phyloP scores from a whole-genome alignment of 139 green algal genomes.

The Picochlorum sp. region DNA sequence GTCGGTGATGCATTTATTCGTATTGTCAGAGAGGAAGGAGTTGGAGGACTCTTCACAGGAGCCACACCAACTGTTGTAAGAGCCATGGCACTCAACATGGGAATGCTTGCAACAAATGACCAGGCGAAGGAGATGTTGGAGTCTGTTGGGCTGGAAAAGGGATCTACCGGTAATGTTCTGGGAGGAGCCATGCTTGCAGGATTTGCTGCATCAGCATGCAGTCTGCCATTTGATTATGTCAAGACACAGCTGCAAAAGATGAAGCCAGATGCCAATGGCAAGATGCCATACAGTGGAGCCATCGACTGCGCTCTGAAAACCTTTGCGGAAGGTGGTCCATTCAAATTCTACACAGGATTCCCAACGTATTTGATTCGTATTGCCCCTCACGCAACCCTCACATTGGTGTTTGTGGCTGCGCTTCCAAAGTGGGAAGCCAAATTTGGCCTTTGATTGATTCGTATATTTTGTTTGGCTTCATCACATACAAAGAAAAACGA shows the following conservation, averaged over 20 bases:
- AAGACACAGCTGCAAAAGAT: slow-evolving; percentile 95
- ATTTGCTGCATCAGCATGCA: slow-evolving; percentile 87
- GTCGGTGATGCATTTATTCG: slow-evolving; percentile 63
- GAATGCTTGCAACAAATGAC: slow-evolving; percentile 98
- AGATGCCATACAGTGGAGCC: slow-evolving; percentile 73
- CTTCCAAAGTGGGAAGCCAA: slow-evolving; percentile 71
- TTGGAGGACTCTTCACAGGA: slow-evolving; percentile 79
- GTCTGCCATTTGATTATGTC: slow-evolving; percentile 97
- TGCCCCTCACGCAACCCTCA: slow-evolving; percentile 85
- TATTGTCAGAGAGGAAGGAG: slow-evolving; percentile 76
- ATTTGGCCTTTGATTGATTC: slow-evolving; percentile 59
- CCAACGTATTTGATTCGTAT: slow-evolving; percentile 92
- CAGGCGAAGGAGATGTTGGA: slow-evolving; percentile 93
- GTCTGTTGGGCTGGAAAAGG: slow-evolving; percentile 57
- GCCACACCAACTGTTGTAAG: slow-evolving; percentile 88
- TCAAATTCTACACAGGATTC: slow-evolving; percentile 98
- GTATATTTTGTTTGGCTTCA: neutral
- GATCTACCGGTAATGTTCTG: slow-evolving; percentile 42
- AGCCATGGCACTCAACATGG: slow-evolving; percentile 99
- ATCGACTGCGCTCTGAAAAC: slow-evolving; percentile 86
- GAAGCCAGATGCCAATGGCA: slow-evolving; percentile 78
- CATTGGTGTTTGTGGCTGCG: slow-evolving; percentile 75
- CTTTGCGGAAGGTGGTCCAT: slow-evolving; percentile 54
- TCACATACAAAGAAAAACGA: neutral
- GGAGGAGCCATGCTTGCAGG: slow-evolving; percentile 72